Base-by-base conservation (phyloP, 257 asterid genomes). In the Rhazya stricta region DNA sequence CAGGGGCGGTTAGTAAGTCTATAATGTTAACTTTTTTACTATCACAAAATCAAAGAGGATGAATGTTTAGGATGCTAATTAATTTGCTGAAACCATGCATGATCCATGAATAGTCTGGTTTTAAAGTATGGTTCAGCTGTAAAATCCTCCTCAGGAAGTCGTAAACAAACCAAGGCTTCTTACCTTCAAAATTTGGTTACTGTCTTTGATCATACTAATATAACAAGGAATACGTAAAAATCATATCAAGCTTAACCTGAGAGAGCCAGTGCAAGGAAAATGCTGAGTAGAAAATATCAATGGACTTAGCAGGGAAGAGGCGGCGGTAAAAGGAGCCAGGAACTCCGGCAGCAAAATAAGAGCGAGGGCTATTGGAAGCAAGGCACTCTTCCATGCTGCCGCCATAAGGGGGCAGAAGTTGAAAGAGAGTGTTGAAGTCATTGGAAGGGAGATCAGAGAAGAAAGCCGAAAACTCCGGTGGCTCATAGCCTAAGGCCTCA, bases 261-360 rank as follows among this genome's bases (percentile, higher is more conserved):
- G 99, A 95, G n/a, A 95, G 95, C 99, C 99, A 95, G 85, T 95
- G 99, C 86, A 95, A 72, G 29, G 98, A 92, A 73, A 92, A 92
- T 0, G 99, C 98, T 0, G 98, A 95, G 67, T 95, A 92, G 74
- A 92, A 91, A 62, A 92, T 86, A 25, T 95, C 96, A 36, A 95
- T 79, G 2, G 93, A 89, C 62, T 76, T 91, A 1, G 94, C 83
- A 60, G 97, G 96, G 43, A 92, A 95, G 3, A 95, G 91, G 54
- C 99, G 88, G 60, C 97, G 91, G 82, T 92, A 90, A 45, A 95
- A 95, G 1, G 97, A 84, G 1, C 99, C 98, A 0, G 99, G 99
- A 25, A 95, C 98, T 32, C 96, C 99, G 72, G 97, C 97, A 27
- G 91, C 98, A 36, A 94, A 94, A 81, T 94, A 94, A 0, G 94